Percentiles rank a stretch among this genome's conserved stretches.
Conservation (phyloP, 257 asterid species). For the Rehmannia glutinosa region DNA sequence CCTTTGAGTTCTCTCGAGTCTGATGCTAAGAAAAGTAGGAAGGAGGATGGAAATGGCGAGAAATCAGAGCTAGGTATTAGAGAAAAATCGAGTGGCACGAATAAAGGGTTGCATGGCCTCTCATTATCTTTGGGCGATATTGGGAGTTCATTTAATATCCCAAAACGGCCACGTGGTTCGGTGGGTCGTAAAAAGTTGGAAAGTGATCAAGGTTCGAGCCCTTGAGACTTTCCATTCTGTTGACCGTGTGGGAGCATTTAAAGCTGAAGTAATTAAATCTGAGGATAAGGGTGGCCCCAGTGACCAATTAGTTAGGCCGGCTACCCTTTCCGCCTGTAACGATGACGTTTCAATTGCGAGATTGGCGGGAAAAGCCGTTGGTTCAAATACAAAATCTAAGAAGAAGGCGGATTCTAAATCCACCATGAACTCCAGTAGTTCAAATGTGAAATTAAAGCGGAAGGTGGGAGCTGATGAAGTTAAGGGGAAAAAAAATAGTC, state of each 20-base stretch:
- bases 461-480: conserved; percentile 22
- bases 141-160: conserved; percentile 43
- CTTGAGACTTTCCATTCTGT: conserved; percentile 25
- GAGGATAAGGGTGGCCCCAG: conserved; percentile 32
- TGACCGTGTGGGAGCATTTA: conserved; percentile 24
- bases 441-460: conserved; percentile 18
- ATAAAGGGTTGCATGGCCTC: conserved; percentile 29
- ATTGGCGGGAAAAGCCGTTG: conserved; percentile 27
- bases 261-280: conserved; percentile 28
- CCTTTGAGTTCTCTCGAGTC: conserved; percentile 29
- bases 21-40: conserved; percentile 37
- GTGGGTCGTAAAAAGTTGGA: conserved; percentile 42
- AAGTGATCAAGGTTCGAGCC: conserved; percentile 21
- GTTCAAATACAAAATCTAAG: not conserved
- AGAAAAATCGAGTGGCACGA: conserved; percentile 16
- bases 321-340: conserved; percentile 17
- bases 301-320: conserved; percentile 26
- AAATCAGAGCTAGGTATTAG: conserved; percentile 20
- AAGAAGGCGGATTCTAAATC: not conserved
- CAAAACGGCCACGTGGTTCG: conserved; percentile 60
- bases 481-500: conserved; percentile 22
- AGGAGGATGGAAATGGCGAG: conserved; percentile 28
- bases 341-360: conserved; percentile 6
- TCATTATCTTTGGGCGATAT: conserved; percentile 35
- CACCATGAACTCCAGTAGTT: not conserved